These are phyloP conservation scores for Podospora anserina DNA, from an alignment of 495 filamentous ascomycete genomes.

Conservation along the genomic window DNA sequence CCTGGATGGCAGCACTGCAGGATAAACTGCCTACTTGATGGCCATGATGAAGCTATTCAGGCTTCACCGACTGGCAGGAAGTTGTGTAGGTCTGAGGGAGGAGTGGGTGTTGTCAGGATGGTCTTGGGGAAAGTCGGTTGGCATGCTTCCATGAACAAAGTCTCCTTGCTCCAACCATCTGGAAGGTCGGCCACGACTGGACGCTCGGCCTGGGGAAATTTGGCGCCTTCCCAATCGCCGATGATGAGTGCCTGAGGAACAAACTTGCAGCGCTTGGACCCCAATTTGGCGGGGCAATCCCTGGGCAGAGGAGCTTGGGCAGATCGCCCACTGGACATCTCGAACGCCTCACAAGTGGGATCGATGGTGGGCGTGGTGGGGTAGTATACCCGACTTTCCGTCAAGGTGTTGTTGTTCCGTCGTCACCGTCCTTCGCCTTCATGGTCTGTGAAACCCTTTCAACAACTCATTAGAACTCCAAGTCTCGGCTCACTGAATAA, in stretches of 20 bases:
- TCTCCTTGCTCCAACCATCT: constrained; percentile 4
- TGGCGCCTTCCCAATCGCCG: neutral
- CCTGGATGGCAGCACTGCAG: neutral
- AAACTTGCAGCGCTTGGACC: constrained; percentile 5
- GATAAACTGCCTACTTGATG: constrained; percentile 40
- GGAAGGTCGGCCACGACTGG: constrained; percentile 22
- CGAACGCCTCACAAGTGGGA: neutral
- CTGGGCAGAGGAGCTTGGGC: neutral
- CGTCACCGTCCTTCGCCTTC: neutral
- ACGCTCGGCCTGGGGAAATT: neutral
- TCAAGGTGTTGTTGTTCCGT: no score
- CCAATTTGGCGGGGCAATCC: constrained; percentile 9
- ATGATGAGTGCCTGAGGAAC: constrained; percentile 17
- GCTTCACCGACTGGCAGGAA: constrained; percentile 30
- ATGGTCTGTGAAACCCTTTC: neutral
- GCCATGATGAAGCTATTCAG: constrained; percentile 41
- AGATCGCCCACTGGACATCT: neutral
- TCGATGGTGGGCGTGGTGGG: constrained; percentile 2
- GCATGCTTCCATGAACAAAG: neutral
- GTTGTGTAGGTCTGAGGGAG: constrained; percentile 18
- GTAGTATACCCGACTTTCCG: neutral
- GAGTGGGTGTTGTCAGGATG: constrained; percentile 4
- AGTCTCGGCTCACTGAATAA: neutral
- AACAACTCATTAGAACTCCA: neutral
- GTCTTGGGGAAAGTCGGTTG: constrained; percentile 9